Percentiles rank a stretch among this genome's conserved stretches.
phyloP scores from a whole-genome alignment of 306 rosid species.

The Medicago lupulina region DNA sequence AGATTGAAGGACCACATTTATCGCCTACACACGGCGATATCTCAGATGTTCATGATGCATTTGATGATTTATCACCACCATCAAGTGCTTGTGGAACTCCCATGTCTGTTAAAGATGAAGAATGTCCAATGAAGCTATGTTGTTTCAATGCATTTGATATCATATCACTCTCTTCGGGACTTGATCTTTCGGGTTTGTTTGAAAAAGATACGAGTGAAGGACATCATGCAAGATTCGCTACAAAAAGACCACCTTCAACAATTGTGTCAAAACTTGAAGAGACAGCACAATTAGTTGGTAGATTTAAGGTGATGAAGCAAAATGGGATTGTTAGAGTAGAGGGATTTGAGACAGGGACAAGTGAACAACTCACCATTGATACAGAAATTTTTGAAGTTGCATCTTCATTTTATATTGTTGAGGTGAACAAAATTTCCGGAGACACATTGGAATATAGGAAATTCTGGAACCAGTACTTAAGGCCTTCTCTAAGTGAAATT shows the following conservation, averaged over 20 bases:
- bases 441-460: conserved; percentile 65
- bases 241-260: conserved; percentile 48
- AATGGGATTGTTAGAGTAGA: conserved; percentile 64
- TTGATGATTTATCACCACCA: conserved; percentile 19
- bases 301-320: conserved; percentile 54
- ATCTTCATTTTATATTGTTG: conserved; percentile 63
- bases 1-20: conserved; percentile 25
- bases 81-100: conserved; percentile 7
- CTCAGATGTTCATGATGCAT: conserved; percentile 38
- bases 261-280: conserved; percentile 69
- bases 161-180: conserved; percentile 72
- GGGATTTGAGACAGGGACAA: conserved; percentile 54
- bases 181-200: conserved; percentile 73
- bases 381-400: conserved; percentile 79
- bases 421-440: conserved; percentile 68
- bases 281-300: conserved; percentile 55
- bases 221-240: conserved; percentile 46
- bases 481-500: conserved; percentile 63
- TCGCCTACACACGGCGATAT: conserved; percentile 27
- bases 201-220: conserved; percentile 48
- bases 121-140: conserved; percentile 40
- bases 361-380: conserved; percentile 63
- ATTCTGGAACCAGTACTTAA: conserved; percentile 56
- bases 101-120: neutral
- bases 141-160: conserved; percentile 74